Percentiles rank a stretch among this genome's conserved stretches.
Evolutionary conservation across 2,329 filamentous ascomycete genomes (phyloP).

Genomic region (Verticillium longisporum): DNA sequence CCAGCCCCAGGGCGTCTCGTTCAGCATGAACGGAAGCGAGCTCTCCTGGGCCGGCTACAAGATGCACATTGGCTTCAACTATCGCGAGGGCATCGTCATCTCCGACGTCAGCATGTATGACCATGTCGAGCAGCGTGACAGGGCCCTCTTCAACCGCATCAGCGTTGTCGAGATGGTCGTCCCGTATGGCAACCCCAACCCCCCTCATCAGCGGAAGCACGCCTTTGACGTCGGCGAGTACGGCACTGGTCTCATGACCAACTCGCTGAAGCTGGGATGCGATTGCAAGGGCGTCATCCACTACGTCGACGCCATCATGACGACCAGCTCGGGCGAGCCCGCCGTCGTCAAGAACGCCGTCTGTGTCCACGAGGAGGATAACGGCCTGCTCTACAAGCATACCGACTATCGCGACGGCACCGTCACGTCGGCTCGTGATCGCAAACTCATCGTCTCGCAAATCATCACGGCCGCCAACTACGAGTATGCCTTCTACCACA

Average conservation of each 20-base stretch:
- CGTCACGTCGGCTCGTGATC: slow-evolving; percentile 44
- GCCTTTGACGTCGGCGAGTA: slow-evolving; percentile 65
- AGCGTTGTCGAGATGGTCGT: slow-evolving; percentile 52
- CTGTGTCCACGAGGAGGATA: slow-evolving; percentile 64
- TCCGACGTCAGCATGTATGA: slow-evolving; percentile 29
- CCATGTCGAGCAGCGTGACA: slow-evolving; percentile 26
- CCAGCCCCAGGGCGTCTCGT: slow-evolving; percentile 58
- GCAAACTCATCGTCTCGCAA: slow-evolving; percentile 3
- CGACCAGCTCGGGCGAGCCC: slow-evolving; percentile 46
- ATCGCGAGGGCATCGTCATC: slow-evolving; percentile 51
- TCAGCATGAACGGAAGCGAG: slow-evolving; percentile 27
- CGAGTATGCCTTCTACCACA: slow-evolving; percentile 61
- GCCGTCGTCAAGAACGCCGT: slow-evolving; percentile 49
- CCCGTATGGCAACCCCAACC: slow-evolving; percentile 55
- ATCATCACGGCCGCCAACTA: slow-evolving; percentile 51
- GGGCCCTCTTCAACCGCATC: slow-evolving; percentile 44
- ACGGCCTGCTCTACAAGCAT: slow-evolving; percentile 65
- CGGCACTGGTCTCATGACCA: slow-evolving; percentile 56
- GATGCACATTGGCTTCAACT: slow-evolving; percentile 53
- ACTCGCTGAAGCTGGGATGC: slow-evolving; percentile 61
- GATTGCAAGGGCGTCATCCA: slow-evolving; percentile 62
- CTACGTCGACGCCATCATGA: slow-evolving; percentile 42
- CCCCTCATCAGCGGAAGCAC: slow-evolving; percentile 58
- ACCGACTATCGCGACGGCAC: slow-evolving; percentile 60
- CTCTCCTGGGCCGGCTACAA: slow-evolving; percentile 33